Base-by-base conservation (phyloP, 2,329 filamentous ascomycete species). In the Aspergillus floridensis region DNA sequence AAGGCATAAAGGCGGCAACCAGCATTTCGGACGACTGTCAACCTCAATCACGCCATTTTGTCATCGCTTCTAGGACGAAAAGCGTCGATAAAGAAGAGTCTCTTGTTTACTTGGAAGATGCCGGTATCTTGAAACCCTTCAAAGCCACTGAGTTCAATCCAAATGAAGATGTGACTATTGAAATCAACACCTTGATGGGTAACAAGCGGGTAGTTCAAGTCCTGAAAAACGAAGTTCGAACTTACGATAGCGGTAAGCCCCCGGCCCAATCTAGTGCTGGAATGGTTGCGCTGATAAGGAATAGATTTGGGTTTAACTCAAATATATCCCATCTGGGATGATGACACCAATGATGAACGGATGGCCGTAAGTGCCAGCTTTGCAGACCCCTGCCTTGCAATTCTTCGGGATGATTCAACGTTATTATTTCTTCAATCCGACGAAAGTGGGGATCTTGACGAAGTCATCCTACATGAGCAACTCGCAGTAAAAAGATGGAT, bases 321-420 rank as follows among this genome's bases (percentile, higher is more conserved):
- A 70, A 98, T 99, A 57, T 84, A 97, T 53, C 92, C 93, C 0
- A 92, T 98, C 84, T 85, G 91, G 62, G 95, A 98, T 68, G 95
- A 96, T 68, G 91, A 95, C 64, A 93, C 88, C 0, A 92, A 90
- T 12, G 88, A 79, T 44, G 74, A 96, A 68, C 88, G 91, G 4
- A 84, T 88, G 56, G 88, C 95, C 47, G 79, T 92, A 49, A 89
- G 87, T 68, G 89, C 91, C 41, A 96, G 90, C 71, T 93, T 98
- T 67, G 86, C 86, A 21, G 93, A 98, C 66, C 92, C 92, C 0
- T 97, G 92, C 70, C 76, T 99, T 12, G 79, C 96, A 2, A 83
- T 98, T 14, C 79, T 96, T 21, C 85, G 92, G 58, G 92, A 96
- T 64, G 92, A 99, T 72, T 87, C 86, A 5, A 95, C 90, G 61